Evolutionary conservation across 169 alveolate species (phyloP).

Genomic region (Plasmodium inui): DNA sequence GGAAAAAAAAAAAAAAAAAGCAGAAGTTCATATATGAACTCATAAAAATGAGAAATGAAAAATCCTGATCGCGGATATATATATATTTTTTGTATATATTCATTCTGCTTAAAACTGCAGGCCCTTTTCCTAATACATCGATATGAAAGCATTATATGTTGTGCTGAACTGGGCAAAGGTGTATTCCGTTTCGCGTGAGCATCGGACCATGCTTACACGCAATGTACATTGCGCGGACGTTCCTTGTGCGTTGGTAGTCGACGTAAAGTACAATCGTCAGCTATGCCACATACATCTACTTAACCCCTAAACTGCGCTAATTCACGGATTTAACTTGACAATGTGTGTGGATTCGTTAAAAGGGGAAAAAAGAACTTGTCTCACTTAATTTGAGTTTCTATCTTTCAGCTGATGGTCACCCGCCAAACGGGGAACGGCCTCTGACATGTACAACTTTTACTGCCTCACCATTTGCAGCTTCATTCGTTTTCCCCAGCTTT

Average conservation of each 20-base stretch:
- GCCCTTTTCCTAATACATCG: neutral
- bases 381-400: neutral
- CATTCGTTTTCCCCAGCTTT: neutral
- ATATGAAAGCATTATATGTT: neutral
- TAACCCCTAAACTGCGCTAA: neutral
- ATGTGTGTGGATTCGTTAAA: neutral
- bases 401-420: neutral
- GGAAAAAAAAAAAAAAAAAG: slow-evolving; percentile 8
- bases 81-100: neutral
- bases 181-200: neutral
- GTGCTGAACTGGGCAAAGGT: neutral
- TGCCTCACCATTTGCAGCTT: neutral
- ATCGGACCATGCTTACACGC: neutral
- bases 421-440: neutral
- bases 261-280: neutral
- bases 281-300: neutral
- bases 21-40: neutral
- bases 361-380: neutral
- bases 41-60: neutral
- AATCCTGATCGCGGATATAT: neutral
- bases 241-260: neutral
- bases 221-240: neutral
- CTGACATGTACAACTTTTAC: neutral
- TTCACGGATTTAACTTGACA: neutral
- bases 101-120: neutral